Conservation (phyloP, 2,329 filamentous ascomycete genomes). For the Diplodia mutila region DNA sequence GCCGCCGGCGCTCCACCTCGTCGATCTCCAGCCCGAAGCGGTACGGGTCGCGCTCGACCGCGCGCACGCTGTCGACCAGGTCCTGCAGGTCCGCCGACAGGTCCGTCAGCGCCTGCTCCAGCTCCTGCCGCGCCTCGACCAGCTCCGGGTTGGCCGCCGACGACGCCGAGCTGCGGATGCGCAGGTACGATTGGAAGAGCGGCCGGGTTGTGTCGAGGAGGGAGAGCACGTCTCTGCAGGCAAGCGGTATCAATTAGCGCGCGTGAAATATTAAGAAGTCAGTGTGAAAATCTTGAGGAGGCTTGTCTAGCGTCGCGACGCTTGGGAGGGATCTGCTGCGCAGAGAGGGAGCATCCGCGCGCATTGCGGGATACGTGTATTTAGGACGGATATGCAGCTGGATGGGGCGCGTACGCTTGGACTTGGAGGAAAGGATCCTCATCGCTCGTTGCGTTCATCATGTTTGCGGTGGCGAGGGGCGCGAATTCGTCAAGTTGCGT, state of each 20-base stretch:
- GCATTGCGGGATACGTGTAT: not conserved
- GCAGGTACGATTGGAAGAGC: slow-evolving; percentile 91
- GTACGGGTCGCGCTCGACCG: slow-evolving; percentile 84
- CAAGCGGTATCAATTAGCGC: not conserved
- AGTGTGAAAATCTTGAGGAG: too few relatives aligned
- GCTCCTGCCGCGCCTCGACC: slow-evolving; percentile 69
- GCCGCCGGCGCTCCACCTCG: slow-evolving; percentile 79
- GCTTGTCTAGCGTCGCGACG: not conserved
- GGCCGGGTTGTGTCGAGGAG: slow-evolving; percentile 81
- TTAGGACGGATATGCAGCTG: not conserved
- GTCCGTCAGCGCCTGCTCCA: slow-evolving; percentile 73
- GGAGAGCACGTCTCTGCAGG: slow-evolving; percentile 77
- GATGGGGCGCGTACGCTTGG: slow-evolving; percentile 44
- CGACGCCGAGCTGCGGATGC: slow-evolving; percentile 85
- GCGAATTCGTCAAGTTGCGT: not conserved
- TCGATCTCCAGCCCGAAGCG: slow-evolving; percentile 82
- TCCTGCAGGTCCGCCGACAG: slow-evolving; percentile 86
- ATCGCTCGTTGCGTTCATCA: slow-evolving; percentile 44
- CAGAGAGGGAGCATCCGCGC: not conserved
- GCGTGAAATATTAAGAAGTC: not conserved
- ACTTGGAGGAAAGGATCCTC: slow-evolving; percentile 57
- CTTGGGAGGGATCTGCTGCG: not conserved
- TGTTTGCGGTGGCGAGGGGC: slow-evolving; percentile 29
- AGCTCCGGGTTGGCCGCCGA: slow-evolving; percentile 72
- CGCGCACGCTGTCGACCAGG: slow-evolving; percentile 82